A percentile compares a stretch with the other conserved stretches of the same genome.
Evolutionary conservation across 345 rosid species (phyloP).

Genomic region (Stellera chamaejasme): DNA sequence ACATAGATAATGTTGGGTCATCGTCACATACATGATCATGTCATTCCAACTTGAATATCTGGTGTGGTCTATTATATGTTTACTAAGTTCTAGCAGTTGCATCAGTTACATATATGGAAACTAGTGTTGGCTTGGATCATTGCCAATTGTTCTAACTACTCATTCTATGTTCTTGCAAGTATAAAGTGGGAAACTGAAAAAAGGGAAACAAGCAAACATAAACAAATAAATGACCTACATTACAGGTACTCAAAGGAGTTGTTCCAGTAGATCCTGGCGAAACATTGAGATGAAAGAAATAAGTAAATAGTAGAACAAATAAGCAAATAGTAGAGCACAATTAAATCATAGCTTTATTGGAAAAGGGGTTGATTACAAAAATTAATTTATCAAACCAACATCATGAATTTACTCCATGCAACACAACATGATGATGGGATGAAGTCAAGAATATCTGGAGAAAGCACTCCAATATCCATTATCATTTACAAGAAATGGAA

Average conservation of each 20-base stretch:
- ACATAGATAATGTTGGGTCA: constrained; percentile 14
- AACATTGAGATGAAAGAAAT: too few species aligned
- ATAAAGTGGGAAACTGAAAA: too few species aligned
- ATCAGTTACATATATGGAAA: not conserved
- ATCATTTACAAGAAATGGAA: constrained; percentile 20
- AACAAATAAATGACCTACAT: too few species aligned
- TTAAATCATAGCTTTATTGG: not conserved
- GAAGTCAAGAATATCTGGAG: constrained; percentile 11
- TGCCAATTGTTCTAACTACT: too few species aligned
- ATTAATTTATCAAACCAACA: constrained; percentile 8
- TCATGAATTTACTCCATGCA: constrained; percentile 6
- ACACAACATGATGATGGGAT: constrained; percentile 10
- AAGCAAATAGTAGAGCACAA: too few species aligned
- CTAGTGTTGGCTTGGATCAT: too few species aligned
- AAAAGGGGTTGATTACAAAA: constrained; percentile 12
- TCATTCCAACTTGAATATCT: constrained; percentile 14
- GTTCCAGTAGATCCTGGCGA: too few species aligned
- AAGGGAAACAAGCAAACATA: too few species aligned
- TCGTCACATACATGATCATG: constrained; percentile 6
- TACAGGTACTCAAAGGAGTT: too few species aligned
- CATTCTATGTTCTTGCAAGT: too few species aligned
- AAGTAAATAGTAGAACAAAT: too few species aligned
- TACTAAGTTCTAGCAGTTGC: constrained; percentile 6
- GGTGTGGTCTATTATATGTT: constrained; percentile 14
- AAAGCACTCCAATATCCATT: constrained; percentile 31